Base-by-base conservation (phyloP, 176 grass and related monocot genomes). In the Carex kokanica region DNA sequence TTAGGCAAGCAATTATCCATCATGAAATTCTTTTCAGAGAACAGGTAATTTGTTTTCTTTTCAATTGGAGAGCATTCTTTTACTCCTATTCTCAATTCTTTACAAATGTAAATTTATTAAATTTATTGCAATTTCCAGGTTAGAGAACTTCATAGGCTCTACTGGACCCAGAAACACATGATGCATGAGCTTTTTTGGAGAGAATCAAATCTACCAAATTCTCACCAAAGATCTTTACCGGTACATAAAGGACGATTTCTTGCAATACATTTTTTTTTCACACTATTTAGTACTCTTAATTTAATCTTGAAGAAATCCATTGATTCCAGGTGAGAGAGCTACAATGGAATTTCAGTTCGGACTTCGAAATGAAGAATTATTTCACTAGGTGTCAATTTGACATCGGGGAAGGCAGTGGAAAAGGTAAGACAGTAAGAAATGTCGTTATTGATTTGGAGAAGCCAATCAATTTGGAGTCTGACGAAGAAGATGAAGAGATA, bases 21-120 rank as follows among this genome's bases (percentile, higher is more conserved):
- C 80, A 82, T 82, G 80, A 82, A 82, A 54, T 65, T 67, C 7
- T 65, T 34, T 82, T 82, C 41, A 82, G 60, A 36, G 80, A 82
- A 25, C 80, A 82, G 80, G 80, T 82, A 52, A 6, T 16, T 82
- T 47, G 9, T 63, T 81, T 62, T 80, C 6, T 63, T 63, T 61
- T 59, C 55, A 38, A 13, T 43, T 80, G 6, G 12, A 64, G 53
- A 64, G 18, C 27, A 38, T 60, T 18, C 54, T 80, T 25, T 58
- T 4, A 16, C 17, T 61, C 41, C 12, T 60, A 40, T 64, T 59
- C 10, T 64, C 60, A 62, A 2, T 81, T 43, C 6, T 40, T 40
- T 63, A 81, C 21, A 9, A 56, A 36, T 63, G 51, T 6, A 63
- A n/a, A 1, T 17, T 18, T 14, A 13, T 64, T 68, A 11, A 23